Evolutionary conservation across 345 rosid genomes (phyloP).

Genomic region (Bruguiera gymnorhiza): DNA sequence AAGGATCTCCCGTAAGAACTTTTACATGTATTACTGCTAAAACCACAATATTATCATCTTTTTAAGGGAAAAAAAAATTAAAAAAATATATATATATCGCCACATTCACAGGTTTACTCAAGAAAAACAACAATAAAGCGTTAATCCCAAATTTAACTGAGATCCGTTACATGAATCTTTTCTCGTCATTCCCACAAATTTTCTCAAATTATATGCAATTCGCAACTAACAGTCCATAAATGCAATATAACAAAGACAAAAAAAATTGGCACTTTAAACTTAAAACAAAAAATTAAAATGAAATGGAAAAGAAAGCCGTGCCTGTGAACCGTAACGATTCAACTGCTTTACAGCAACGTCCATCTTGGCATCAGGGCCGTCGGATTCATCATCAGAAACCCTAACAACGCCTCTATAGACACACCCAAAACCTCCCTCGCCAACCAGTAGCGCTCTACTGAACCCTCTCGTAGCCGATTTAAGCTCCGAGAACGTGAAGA

Average conservation of each 20-base stretch:
- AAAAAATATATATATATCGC: too few species aligned
- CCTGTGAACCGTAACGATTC: conserved; percentile 97
- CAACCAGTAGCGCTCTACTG: conserved; percentile 67
- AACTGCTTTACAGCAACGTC: conserved; percentile 86
- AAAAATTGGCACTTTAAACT: not conserved
- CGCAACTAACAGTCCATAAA: too few species aligned
- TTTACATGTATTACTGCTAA: too few species aligned
- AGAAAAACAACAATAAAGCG: too few species aligned
- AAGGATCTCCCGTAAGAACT: conserved; percentile 24
- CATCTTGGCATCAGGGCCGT: conserved; percentile 42
- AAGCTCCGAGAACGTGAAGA: conserved; percentile 68
- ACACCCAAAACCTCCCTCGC: conserved; percentile 96
- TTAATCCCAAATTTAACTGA: too few species aligned
- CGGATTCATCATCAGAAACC: conserved; percentile 28
- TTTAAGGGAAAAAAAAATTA: too few species aligned
- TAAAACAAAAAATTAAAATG: not conserved
- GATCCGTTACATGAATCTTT: too few species aligned
- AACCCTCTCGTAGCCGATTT: conserved; percentile 82
- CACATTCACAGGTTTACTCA: too few species aligned
- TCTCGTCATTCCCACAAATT: too few species aligned
- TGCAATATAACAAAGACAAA: not conserved
- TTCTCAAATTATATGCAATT: too few species aligned
- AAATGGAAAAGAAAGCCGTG: conserved; percentile 34
- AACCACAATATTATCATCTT: too few species aligned
- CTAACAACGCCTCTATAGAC: conserved; percentile 71